Evolutionary conservation across 192 early-diverging fungal genomes (phyloP).

Genomic region (Backusella tuberculispora): DNA sequence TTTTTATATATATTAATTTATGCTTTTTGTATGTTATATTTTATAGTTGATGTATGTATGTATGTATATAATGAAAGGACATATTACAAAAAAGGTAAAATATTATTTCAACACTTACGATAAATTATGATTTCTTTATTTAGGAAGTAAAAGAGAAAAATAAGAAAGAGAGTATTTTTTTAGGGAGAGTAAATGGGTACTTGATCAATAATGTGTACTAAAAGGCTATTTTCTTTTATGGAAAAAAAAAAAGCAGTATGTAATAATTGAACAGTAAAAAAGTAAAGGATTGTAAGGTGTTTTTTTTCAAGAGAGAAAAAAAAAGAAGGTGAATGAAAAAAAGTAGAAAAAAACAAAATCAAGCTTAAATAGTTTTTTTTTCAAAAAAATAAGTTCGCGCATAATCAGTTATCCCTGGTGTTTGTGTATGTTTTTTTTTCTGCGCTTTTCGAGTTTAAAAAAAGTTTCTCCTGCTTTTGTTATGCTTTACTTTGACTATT

Average conservation of each 20-base stretch:
- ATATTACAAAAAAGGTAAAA: slow-evolving; percentile 14
- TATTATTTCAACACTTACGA: slow-evolving; percentile 4
- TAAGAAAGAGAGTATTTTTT: neutral
- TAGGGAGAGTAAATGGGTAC: slow-evolving; percentile 17
- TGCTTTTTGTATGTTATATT: neutral
- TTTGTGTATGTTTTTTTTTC: slow-evolving; percentile 10
- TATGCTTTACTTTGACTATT: neutral
- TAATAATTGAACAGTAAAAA: slow-evolving; percentile 9
- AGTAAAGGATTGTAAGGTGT: slow-evolving; percentile 5
- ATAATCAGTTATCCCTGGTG: slow-evolving; percentile 3
- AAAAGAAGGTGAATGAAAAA: neutral
- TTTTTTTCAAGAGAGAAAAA: slow-evolving; percentile 8
- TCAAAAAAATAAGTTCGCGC: neutral
- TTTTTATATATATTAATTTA: slow-evolving; percentile 1
- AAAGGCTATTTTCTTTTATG: neutral
- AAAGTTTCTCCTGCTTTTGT: neutral
- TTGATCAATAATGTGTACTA: neutral
- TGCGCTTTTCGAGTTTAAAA: neutral
- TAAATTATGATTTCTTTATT: slow-evolving; percentile 9
- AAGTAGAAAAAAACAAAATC: neutral
- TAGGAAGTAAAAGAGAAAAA: neutral
- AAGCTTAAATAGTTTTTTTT: neutral
- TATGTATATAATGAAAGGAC: neutral
- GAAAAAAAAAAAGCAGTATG: slow-evolving; percentile 1
- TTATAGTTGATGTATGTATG: neutral